phyloP scores from a whole-genome alignment of 169 alveolate species.

The Plasmodium inui region DNA sequence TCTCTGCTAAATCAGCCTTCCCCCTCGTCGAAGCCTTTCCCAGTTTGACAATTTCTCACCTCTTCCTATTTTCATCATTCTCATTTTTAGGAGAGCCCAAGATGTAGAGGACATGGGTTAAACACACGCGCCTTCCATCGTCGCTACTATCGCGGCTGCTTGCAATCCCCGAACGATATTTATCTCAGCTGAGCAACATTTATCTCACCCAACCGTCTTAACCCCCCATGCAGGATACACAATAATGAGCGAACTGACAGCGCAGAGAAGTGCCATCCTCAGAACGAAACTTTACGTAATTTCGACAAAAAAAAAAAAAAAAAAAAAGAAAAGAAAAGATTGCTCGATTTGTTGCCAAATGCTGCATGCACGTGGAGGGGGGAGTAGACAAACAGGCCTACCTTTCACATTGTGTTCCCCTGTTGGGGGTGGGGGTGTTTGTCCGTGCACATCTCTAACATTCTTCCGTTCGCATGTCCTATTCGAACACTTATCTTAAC shows the following conservation, averaged over 20 bases:
- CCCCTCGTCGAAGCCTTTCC: too few species aligned
- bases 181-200: background rate
- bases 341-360: background rate
- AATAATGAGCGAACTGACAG: constrained; percentile 62
- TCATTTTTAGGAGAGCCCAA: constrained; percentile 69
- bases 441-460: background rate
- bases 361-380: background rate
- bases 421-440: background rate
- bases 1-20: background rate
- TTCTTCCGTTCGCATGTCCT: background rate
- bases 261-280: constrained; percentile 51
- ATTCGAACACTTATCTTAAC: background rate
- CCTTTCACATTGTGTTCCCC: background rate
- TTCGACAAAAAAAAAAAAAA: background rate
- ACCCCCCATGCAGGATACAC: constrained; percentile 42
- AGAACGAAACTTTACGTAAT: constrained; percentile 63
- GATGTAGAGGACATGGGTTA: constrained; percentile 73
- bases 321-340: background rate
- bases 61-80: background rate
- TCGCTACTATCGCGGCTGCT: background rate
- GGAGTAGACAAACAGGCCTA: background rate
- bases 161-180: background rate
- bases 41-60: background rate
- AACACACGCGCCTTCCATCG: background rate
- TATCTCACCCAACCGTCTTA: background rate